A percentile compares a stretch with the other conserved stretches of the same genome.
Evolutionary conservation across 2,329 filamentous ascomycete genomes (phyloP).

Genomic region (Alternaria alternata): DNA sequence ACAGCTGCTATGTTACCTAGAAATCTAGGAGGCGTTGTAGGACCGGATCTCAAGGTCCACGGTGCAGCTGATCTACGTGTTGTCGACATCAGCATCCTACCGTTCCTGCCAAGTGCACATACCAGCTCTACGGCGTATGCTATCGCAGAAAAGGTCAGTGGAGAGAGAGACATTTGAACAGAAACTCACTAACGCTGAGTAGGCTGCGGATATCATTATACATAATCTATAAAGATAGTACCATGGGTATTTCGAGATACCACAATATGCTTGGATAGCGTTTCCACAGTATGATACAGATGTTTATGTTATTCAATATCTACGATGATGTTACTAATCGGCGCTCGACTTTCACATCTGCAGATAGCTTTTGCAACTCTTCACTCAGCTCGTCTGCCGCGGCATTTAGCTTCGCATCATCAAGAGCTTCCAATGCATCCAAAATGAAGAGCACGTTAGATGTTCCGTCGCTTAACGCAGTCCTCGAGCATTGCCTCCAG

Average conservation of each 20-base stretch:
- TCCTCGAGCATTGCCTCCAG: constrained; percentile 51
- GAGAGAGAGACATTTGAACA: background rate
- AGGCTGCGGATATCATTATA: background rate
- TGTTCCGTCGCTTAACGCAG: constrained; percentile 46
- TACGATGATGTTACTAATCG: background rate
- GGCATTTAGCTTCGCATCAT: constrained; percentile 31
- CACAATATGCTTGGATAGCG: background rate
- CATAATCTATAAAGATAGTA: background rate
- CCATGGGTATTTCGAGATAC: background rate
- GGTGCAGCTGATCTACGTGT: constrained; percentile 4
- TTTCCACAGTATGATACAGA: background rate
- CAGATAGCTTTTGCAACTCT: constrained; percentile 26
- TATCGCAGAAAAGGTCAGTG: constrained; percentile 10
- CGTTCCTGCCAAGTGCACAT: constrained; percentile 9
- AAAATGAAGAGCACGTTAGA: constrained; percentile 49
- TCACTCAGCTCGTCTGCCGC: constrained; percentile 39
- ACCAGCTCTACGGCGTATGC: constrained; percentile 11
- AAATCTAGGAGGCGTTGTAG: constrained; percentile 1
- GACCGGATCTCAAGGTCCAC: constrained; percentile 9
- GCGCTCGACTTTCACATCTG: constrained; percentile 13
- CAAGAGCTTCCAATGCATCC: constrained; percentile 33
- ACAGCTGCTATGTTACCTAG: constrained; percentile 12
- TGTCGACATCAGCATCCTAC: constrained; percentile 14
- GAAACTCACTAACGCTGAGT: background rate
- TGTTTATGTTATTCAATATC: background rate